Conservation (phyloP, 441 rosid genomes). For the Dalechampia spathulata region DNA sequence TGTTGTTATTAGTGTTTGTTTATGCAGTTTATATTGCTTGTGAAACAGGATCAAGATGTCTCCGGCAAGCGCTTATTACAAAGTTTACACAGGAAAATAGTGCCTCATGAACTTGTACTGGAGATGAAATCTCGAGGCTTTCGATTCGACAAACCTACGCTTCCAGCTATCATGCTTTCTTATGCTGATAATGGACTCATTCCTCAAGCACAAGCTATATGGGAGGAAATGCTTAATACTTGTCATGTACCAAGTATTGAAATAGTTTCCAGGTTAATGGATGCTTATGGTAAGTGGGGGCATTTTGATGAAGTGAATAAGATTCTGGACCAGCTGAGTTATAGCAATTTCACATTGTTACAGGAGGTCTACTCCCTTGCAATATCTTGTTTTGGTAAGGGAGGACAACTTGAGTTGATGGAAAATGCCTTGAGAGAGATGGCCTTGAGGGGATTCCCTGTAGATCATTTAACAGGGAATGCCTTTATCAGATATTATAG, state of each 20-base stretch:
- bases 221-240: constrained; percentile 48
- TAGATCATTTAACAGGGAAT: constrained; percentile 47
- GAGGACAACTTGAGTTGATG: constrained; percentile 58
- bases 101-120: constrained; percentile 36
- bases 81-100: constrained; percentile 22
- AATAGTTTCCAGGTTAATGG: constrained; percentile 39
- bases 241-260: constrained; percentile 34
- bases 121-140: constrained; percentile 46
- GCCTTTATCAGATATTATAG: constrained; percentile 48
- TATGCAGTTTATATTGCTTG: constrained; percentile 13
- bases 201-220: constrained; percentile 39
- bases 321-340: constrained; percentile 35
- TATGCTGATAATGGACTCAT: constrained; percentile 47
- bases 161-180: constrained; percentile 48
- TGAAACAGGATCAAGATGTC: constrained; percentile 21
- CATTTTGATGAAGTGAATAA: constrained; percentile 32
- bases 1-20: too few relatives aligned
- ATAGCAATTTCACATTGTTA: constrained; percentile 26
- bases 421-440: constrained; percentile 38
- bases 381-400: constrained; percentile 59
- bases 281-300: constrained; percentile 41
- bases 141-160: constrained; percentile 25
- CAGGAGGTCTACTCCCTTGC: constrained; percentile 41
- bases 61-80: constrained; percentile 20
- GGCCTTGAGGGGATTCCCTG: constrained; percentile 35